Percentiles rank a stretch among this genome's conserved stretches.
Conservation (phyloP, 2,329 filamentous ascomycete genomes). For the Mariannaea sp. region DNA sequence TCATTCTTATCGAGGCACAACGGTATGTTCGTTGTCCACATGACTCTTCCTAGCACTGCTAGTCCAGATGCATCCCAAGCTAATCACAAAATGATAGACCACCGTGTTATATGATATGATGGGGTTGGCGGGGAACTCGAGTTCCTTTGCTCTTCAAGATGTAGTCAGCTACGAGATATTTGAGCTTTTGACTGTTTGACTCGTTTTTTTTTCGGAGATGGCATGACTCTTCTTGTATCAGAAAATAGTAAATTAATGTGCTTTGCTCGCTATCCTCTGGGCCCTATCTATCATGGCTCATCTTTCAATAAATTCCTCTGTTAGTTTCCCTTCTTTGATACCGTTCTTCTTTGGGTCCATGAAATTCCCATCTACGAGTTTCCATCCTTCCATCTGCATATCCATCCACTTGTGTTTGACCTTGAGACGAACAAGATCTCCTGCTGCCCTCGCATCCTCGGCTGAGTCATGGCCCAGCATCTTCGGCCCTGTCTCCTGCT, state of each 20-base stretch:
- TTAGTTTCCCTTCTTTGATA: constrained; percentile 38
- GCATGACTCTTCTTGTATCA: no score
- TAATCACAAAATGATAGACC: no score
- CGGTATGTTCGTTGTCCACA: no score
- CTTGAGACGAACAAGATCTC: constrained; percentile 78
- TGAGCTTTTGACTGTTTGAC: no score
- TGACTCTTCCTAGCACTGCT: no score
- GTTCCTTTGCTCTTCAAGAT: no score
- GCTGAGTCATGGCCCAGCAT: constrained; percentile 82
- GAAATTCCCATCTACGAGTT: constrained; percentile 55
- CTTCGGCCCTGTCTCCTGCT: constrained; percentile 62
- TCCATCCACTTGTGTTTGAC: constrained; percentile 71
- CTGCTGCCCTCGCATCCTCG: constrained; percentile 88
- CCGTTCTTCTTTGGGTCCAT: constrained; percentile 43
- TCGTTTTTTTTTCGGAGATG: no score
- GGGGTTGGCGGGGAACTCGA: no score
- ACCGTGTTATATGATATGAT: no score
- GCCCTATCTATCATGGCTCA: constrained; percentile 3
- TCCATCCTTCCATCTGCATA: constrained; percentile 72
- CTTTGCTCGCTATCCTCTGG: not conserved
- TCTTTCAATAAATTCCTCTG: constrained; percentile 46
- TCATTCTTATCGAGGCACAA: no score
- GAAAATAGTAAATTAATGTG: not conserved
- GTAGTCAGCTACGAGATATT: no score
- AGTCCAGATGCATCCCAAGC: no score